These are phyloP conservation scores for Gossypium trilobum DNA, from an alignment of 441 rosid genomes.

Conservation along the genomic window DNA sequence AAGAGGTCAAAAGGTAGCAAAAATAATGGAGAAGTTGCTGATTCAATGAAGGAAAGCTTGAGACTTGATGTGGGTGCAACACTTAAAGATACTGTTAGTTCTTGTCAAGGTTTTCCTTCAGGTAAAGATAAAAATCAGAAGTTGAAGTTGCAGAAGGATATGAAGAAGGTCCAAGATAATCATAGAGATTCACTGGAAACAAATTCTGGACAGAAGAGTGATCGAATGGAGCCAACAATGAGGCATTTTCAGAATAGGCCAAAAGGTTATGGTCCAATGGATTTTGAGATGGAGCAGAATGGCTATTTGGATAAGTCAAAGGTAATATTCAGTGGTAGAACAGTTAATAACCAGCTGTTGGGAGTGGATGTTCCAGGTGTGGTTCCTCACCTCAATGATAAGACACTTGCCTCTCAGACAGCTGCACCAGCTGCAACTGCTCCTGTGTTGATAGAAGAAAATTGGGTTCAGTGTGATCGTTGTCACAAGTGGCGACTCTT, in stretches of 20 bases:
- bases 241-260: conserved; percentile 25
- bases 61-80: conserved; percentile 21
- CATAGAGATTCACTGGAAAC: conserved; percentile 15
- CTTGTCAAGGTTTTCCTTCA: conserved; percentile 20
- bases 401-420: conserved; percentile 26
- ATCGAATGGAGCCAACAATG: conserved; percentile 2
- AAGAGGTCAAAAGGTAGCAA: conserved; percentile 28
- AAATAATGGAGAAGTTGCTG: conserved; percentile 19
- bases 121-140: conserved; percentile 23
- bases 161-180: conserved; percentile 21
- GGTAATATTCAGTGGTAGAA: conserved; percentile 24
- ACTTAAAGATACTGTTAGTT: conserved; percentile 18
- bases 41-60: conserved; percentile 24
- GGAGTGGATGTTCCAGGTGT: conserved; percentile 23
- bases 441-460: conserved; percentile 27
- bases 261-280: conserved; percentile 21
- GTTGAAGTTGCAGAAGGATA: conserved; percentile 30
- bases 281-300: conserved; percentile 22
- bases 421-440: conserved; percentile 23
- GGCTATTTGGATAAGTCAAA: conserved; percentile 21
- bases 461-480: conserved; percentile 61
- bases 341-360: conserved; percentile 21
- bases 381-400: conserved; percentile 21
- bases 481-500: conserved; percentile 70
- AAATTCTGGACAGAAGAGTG: conserved; percentile 19